Conservation (phyloP, 108 stramenopile genomes). For the Asterionellopsis glacialis region DNA sequence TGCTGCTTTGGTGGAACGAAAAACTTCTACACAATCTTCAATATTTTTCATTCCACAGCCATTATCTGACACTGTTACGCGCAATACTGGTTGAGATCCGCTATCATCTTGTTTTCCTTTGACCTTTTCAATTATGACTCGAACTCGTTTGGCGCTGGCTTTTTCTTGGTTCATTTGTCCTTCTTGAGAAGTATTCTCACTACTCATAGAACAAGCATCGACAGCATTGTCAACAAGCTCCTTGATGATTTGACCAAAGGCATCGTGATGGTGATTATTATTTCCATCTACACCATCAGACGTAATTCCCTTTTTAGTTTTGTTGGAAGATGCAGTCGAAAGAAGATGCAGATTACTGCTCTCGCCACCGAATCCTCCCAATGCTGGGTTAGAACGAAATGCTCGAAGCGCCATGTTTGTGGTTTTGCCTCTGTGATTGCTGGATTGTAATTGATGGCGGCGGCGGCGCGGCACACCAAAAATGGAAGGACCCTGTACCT, state of each 20-base stretch:
- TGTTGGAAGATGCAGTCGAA: not conserved
- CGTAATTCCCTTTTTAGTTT: not conserved
- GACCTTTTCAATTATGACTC: slow-evolving; percentile 31
- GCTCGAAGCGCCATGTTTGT: slow-evolving; percentile 73
- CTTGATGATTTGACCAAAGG: slow-evolving; percentile 84
- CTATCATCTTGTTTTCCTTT: slow-evolving; percentile 9
- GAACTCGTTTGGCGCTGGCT: slow-evolving; percentile 22
- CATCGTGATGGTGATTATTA: slow-evolving; percentile 28
- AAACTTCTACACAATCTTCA: slow-evolving; percentile 74
- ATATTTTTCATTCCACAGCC: slow-evolving; percentile 80
- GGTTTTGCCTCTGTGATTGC: not conserved
- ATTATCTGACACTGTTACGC: slow-evolving; percentile 74
- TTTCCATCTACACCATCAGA: slow-evolving; percentile 15
- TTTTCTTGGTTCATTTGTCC: not conserved
- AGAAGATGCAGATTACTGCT: slow-evolving; percentile 1
- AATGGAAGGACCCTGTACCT: no score
- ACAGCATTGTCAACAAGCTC: slow-evolving; percentile 90
- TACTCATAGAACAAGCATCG: slow-evolving; percentile 56
- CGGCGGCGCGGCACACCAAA: no score
- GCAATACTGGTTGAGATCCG: slow-evolving; percentile 44
- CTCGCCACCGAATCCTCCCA: slow-evolving; percentile 84
- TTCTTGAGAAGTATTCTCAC: slow-evolving; percentile 3
- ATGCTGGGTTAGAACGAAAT: slow-evolving; percentile 69
- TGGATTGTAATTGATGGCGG: no score
- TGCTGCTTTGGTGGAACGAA: slow-evolving; percentile 60